Evolutionary conservation across 2,329 filamentous ascomycete genomes (phyloP), one percentile per base, ranked within the genome.

Genomic region (Fusarium nanum): DNA sequence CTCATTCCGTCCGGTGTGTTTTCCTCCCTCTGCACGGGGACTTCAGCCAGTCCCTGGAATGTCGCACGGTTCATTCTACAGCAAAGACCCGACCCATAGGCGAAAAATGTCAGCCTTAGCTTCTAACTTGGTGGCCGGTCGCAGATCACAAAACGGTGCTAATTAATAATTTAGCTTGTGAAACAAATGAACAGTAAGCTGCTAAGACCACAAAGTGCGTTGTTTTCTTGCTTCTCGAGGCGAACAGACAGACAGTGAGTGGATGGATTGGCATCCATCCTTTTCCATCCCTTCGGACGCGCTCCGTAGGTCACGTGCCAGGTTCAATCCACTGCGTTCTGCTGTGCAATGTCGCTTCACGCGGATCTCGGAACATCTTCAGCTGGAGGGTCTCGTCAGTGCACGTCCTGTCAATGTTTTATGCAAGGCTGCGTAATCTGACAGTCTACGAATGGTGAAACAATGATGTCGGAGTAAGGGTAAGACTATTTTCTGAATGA

Each of bases 81-180:
- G 46, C 32, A 37, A n/a, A n/a, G 34, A 37, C 28, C 7, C 32
- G 62, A 20, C 47, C 53, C 48, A 50, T 50, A 14, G 30, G 22
- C 34, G 34, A 37, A 50, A 37, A 50, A 54, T 66, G 63, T 55
- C 62, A 66, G 47, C 61, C 46, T 46, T 65, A 44, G 54, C 48
- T 37, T n/a, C 18, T 37, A 12, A 37, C 34, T 37, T 20, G 37
- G 40, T 18, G 27, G 12, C 3, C 37, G 20, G 14, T 37, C 28
- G 48, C 22, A 25, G 27, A 32, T 53, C 44, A 27, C 30, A 25
- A 61, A 60, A 60, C 37, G 32, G 42, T 40, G 34, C 58, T 58
- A 37, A 25, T 28, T 18, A 32, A 48, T 30, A 22, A 37, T n/a
- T 37, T 37, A 37, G 48, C 48, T 7, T 50, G 22, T 10, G 27